phyloP scores from a whole-genome alignment of 306 rosid species.

The Quercus robur region DNA sequence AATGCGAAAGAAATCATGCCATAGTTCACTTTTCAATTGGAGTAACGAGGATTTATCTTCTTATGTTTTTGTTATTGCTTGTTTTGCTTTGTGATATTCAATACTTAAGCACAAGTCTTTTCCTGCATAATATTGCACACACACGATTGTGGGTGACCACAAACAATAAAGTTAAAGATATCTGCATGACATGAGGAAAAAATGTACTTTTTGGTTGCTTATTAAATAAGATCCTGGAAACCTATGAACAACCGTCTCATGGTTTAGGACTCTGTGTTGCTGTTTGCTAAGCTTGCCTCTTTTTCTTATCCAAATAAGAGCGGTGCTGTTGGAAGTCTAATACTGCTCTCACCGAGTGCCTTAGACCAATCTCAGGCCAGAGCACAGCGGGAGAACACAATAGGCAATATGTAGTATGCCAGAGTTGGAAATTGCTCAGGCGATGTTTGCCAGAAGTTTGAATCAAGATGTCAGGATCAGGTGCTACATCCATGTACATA shows the following conservation, averaged over 20 bases:
- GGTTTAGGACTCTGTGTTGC: background rate
- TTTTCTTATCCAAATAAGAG: background rate
- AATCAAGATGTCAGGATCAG: background rate
- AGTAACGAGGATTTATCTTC: background rate
- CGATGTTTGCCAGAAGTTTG: background rate
- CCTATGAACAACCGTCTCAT: background rate
- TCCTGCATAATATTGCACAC: background rate
- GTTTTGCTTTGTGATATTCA: background rate
- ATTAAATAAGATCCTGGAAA: background rate
- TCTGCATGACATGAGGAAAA: background rate
- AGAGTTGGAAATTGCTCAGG: background rate
- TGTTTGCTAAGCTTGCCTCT: background rate
- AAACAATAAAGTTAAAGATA: background rate
- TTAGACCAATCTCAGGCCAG: background rate
- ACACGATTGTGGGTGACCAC: background rate
- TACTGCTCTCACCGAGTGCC: background rate
- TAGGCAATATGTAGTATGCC: background rate
- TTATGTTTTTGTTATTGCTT: background rate
- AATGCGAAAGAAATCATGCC: background rate
- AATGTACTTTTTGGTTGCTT: background rate
- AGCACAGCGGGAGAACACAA: background rate
- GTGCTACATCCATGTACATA: conserved; percentile 8
- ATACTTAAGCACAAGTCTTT: background rate
- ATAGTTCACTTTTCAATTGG: background rate
- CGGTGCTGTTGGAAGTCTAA: background rate